These are phyloP conservation scores for Coemansia sp. DNA, from an alignment of 192 early-diverging fungal species.

Conservation along the genomic window DNA sequence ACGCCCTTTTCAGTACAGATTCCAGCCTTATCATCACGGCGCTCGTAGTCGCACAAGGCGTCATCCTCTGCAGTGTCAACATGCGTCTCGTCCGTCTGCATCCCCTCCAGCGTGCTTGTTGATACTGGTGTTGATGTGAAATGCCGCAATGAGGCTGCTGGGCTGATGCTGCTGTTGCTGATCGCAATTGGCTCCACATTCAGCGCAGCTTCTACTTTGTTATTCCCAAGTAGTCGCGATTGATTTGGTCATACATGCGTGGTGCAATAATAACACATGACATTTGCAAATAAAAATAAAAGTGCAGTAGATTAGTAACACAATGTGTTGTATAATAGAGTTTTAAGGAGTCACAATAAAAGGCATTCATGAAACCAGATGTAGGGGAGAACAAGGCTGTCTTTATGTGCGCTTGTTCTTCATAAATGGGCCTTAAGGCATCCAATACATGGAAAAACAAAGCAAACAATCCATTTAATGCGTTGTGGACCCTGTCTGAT, in stretches of 20 bases:
- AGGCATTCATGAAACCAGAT: too few species aligned
- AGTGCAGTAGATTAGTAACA: too few species aligned
- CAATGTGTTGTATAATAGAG: too few species aligned
- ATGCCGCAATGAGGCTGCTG: background rate
- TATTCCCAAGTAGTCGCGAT: slow-evolving; percentile 27
- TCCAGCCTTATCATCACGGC: background rate
- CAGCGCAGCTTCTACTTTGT: slow-evolving; percentile 13
- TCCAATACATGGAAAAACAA: too few species aligned
- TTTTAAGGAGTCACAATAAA: too few species aligned
- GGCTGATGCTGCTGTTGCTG: background rate
- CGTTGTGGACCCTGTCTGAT: too few species aligned
- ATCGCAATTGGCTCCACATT: background rate
- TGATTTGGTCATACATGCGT: slow-evolving; percentile 25
- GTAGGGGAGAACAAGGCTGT: too few species aligned
- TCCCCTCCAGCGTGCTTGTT: slow-evolving; percentile 1
- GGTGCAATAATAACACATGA: slow-evolving; percentile 17
- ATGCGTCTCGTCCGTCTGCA: slow-evolving; percentile 5
- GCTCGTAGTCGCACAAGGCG: background rate
- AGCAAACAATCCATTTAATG: too few species aligned
- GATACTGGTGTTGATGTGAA: background rate
- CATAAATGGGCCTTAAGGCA: too few species aligned
- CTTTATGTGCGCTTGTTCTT: too few species aligned
- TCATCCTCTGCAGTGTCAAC: background rate
- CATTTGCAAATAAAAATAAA: too few species aligned
- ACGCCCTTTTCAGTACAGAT: background rate